Conservation (phyloP, 176 grass and related monocot species). For the Musa troglodytarum region DNA sequence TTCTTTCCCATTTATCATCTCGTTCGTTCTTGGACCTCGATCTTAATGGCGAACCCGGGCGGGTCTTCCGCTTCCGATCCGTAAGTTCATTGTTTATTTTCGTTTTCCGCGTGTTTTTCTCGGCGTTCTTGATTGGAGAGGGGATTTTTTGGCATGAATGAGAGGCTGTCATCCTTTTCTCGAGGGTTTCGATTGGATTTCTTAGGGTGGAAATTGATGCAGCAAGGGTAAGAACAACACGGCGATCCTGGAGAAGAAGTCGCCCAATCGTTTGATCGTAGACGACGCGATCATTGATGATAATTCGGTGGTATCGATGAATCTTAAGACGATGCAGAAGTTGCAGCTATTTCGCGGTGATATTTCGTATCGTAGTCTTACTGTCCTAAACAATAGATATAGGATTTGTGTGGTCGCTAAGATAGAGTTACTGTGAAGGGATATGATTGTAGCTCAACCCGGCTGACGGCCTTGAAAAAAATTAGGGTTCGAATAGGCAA, state of each 20-base stretch:
- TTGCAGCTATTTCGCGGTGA: slow-evolving; percentile 67
- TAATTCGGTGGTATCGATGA: slow-evolving; percentile 59
- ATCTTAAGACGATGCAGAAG: slow-evolving; percentile 62
- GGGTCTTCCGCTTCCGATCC: slow-evolving; percentile 57
- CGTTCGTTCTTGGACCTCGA: no score
- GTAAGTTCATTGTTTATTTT: slow-evolving; percentile 26
- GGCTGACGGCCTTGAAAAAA: no score
- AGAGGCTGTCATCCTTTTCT: not conserved
- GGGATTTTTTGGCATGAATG: not conserved
- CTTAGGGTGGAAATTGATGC: not conserved
- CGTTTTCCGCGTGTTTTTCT: not conserved
- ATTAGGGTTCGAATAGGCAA: no score
- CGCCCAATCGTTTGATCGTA: slow-evolving; percentile 55
- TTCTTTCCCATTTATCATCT: no score
- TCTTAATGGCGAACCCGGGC: slow-evolving; percentile 17
- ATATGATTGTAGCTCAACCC: no score
- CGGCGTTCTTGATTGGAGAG: not conserved
- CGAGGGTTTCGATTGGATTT: not conserved
- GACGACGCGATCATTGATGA: slow-evolving; percentile 68
- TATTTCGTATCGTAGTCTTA: not conserved
- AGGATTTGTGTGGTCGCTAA: no score
- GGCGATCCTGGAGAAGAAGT: slow-evolving; percentile 60
- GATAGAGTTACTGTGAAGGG: no score
- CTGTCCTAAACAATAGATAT: no score
- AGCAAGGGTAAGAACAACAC: slow-evolving; percentile 75